Percentiles rank a stretch among this genome's conserved stretches.
phyloP scores from a whole-genome alignment of 345 rosid species.

The Pistacia integerrima region DNA sequence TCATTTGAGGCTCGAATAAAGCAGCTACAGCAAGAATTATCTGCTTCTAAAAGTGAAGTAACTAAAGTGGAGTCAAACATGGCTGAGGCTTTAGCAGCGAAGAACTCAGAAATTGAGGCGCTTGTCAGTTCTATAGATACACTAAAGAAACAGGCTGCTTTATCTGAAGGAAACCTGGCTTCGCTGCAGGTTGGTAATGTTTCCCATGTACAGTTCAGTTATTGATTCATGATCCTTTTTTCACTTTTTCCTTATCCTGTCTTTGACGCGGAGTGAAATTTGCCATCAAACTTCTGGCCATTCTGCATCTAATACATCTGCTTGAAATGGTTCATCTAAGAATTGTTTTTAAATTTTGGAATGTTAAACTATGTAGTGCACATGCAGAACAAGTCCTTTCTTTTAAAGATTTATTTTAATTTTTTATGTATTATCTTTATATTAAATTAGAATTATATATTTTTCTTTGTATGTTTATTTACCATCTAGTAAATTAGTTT shows the following conservation, averaged over 20 bases:
- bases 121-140: conserved; percentile 76
- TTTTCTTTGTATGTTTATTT: conserved; percentile 11
- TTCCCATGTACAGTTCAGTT: conserved; percentile 10
- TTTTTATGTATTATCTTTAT: neutral
- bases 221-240: conserved; percentile 10
- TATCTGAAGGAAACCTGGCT: conserved; percentile 85
- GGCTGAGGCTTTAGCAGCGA: conserved; percentile 88
- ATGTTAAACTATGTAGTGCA: no score
- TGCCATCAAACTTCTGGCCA: neutral
- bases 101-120: conserved; percentile 88
- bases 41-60: conserved; percentile 72
- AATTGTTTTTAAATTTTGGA: neutral
- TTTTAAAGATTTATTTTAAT: neutral
- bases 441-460: neutral
- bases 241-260: neutral
- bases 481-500: neutral
- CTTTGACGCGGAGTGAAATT: neutral
- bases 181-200: conserved; percentile 75
- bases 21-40: conserved; percentile 84
- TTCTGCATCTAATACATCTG: neutral
- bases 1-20: conserved; percentile 82
- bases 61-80: conserved; percentile 80
- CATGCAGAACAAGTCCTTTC: neutral
- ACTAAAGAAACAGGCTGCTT: conserved; percentile 81
- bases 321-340: neutral